Evolutionary conservation across 768 basidiomycete genomes (phyloP), one percentile per base, ranked within the genome.

Genomic region (Lactarius psammicola): DNA sequence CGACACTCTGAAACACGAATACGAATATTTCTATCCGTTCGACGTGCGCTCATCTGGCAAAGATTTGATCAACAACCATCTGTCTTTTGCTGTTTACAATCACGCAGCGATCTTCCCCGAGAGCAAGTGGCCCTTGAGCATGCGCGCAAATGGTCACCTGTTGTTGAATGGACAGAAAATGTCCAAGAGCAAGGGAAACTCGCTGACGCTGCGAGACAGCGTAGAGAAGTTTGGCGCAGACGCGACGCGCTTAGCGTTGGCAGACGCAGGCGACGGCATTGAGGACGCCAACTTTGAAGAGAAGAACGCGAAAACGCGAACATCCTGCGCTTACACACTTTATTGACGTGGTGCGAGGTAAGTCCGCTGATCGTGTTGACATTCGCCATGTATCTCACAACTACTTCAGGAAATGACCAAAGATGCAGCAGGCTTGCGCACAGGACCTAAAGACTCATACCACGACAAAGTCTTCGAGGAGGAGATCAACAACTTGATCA

Each of bases 201-300:
- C 89, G 63, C 80, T 98, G 81, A 99, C 96, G 0, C 79, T 98
- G 75, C 79, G 85, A 62, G 91, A 99, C 73, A 85, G 90, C 1
- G 86, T 96, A 65, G 82, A 87, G 76, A 98, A 98, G 82, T 98
- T 96, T 73, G 97, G 97, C 65, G 95, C 97, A 40, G 97, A 98
- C 75, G 93, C 95, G 36, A 95, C 90, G 72, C 83, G 97, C 62
- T 77, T 99, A 79, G 84, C 87, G 23, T 82, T 99, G 76, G 97
- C 97, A 30, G 96, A 98, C 79, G 94, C 95, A 31, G 97, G 97
- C 17, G 97, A 99, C 75, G 94, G 95, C 59, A 84, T 98, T 71
- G 95, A 97, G 76, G 97, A 99, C 77, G 96, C 96, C 54, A 99
- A 99, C 81, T 99, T 98, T 72, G 97, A 99, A 74, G 96, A 98